These are phyloP conservation scores for Bolboschoenus planiculmis DNA, from an alignment of 176 grass and related monocot genomes.

Conservation along the genomic window DNA sequence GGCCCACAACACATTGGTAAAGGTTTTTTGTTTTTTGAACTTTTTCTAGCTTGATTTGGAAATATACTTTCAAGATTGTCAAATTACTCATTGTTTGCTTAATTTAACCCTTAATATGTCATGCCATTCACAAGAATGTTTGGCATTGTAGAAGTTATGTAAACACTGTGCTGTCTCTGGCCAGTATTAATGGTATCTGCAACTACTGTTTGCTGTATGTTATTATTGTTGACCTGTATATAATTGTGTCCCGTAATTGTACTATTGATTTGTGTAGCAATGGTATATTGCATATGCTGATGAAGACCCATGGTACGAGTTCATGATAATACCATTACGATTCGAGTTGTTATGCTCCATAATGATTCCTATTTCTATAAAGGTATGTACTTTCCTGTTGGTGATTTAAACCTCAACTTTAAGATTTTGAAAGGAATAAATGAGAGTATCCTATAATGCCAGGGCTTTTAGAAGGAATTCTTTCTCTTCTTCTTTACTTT, in stretches of 20 bases:
- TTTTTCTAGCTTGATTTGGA: not conserved
- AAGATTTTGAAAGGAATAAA: constrained; percentile 10
- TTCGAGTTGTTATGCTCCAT: constrained; percentile 96
- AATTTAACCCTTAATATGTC: not conserved
- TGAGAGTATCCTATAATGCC: not conserved
- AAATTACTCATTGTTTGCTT: too few species aligned
- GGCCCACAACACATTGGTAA: not conserved
- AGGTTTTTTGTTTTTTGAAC: not conserved
- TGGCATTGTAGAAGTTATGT: not conserved
- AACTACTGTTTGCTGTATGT: not conserved
- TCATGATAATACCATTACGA: constrained; percentile 79
- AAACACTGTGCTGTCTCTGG: not conserved
- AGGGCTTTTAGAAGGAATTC: not conserved
- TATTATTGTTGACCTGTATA: not conserved
- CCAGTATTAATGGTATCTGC: not conserved
- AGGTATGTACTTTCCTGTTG: constrained; percentile 45
- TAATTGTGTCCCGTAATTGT: not conserved
- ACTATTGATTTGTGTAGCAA: constrained; percentile 44
- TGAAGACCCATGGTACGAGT: constrained; percentile 90
- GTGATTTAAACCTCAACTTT: constrained; percentile 27
- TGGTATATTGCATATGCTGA: constrained; percentile 86
- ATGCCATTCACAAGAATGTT: not conserved
- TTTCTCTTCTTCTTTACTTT: not conserved
- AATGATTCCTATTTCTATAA: constrained; percentile 98
- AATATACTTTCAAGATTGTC: not conserved